Evolutionary conservation across 148 eudicot species (phyloP).

Genomic region (Polygonum aviculare): DNA sequence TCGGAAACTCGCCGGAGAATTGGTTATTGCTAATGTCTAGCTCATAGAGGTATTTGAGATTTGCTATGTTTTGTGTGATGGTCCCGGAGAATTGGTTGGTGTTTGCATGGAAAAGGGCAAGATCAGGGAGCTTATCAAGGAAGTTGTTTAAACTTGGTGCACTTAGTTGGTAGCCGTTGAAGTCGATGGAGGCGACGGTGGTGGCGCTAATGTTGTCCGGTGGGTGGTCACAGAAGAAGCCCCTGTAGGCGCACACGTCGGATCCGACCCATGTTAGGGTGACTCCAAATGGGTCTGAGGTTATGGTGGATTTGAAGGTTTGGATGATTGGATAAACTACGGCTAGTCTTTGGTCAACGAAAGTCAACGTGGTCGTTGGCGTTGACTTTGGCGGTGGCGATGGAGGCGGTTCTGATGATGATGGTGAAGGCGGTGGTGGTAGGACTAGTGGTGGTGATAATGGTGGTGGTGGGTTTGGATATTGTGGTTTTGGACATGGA

Average conservation of each 20-base stretch:
- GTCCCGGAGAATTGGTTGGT: slow-evolving; percentile 61
- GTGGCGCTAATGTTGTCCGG: slow-evolving; percentile 58
- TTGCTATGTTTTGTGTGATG: slow-evolving; percentile 42
- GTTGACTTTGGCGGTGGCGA: neutral
- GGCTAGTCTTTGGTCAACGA: slow-evolving; percentile 46
- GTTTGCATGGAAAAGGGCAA: slow-evolving; percentile 80
- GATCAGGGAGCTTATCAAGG: slow-evolving; percentile 64
- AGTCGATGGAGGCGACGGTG: slow-evolving; percentile 61
- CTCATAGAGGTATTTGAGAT: slow-evolving; percentile 64
- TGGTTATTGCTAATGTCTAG: slow-evolving; percentile 83
- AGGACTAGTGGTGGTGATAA: neutral
- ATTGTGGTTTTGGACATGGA: neutral
- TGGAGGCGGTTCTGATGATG: slow-evolving; percentile 4
- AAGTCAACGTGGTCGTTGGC: slow-evolving; percentile 15
- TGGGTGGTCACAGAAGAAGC: slow-evolving; percentile 62
- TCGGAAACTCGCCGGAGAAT: slow-evolving; percentile 67
- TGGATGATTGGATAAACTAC: slow-evolving; percentile 60
- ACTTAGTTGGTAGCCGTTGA: slow-evolving; percentile 58
- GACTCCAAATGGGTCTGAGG: slow-evolving; percentile 62
- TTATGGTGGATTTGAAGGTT: slow-evolving; percentile 47
- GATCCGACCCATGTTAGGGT: slow-evolving; percentile 70
- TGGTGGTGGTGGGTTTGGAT: neutral
- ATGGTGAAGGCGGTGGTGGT: neutral
- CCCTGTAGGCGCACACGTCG: slow-evolving; percentile 55
- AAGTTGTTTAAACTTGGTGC: slow-evolving; percentile 63